These are phyloP conservation scores for Mycosphaerella sp. DNA, from an alignment of 2,329 filamentous ascomycete genomes.

Conservation along the genomic window DNA sequence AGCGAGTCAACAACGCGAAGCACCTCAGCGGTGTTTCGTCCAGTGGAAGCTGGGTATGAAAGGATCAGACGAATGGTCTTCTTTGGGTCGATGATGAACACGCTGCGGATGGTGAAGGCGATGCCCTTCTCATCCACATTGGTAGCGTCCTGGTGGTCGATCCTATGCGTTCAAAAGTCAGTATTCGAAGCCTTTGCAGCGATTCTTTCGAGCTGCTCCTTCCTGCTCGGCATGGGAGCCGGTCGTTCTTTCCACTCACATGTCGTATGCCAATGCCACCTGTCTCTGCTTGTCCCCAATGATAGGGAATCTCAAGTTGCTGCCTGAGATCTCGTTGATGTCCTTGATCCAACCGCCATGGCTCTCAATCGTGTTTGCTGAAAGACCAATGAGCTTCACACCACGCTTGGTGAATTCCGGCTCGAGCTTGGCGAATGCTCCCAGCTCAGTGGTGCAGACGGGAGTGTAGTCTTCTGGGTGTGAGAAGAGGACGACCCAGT, in stretches of 20 bases:
- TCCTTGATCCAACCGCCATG: constrained; percentile 49
- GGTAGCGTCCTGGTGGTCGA: constrained; percentile 51
- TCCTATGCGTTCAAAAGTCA: constrained; percentile 30
- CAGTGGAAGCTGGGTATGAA: constrained; percentile 57
- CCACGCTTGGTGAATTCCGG: constrained; percentile 57
- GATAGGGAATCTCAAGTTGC: constrained; percentile 46
- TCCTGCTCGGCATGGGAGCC: neutral
- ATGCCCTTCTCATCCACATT: constrained; percentile 52
- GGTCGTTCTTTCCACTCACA: constrained; percentile 34
- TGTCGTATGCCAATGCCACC: constrained; percentile 48
- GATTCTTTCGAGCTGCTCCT: neutral
- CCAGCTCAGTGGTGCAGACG: constrained; percentile 58
- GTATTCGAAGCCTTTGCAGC: neutral
- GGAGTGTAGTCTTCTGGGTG: constrained; percentile 59
- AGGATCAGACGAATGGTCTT: constrained; percentile 57
- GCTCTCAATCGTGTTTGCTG: constrained; percentile 46
- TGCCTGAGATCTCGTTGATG: constrained; percentile 46
- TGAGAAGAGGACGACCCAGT: constrained; percentile 65
- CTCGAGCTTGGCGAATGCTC: constrained; percentile 58
- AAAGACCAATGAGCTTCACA: constrained; percentile 56
- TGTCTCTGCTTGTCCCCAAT: constrained; percentile 49
- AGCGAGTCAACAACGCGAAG: constrained; percentile 48
- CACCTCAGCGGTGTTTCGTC: constrained; percentile 50
- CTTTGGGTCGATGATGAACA: constrained; percentile 60
- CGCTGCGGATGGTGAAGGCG: constrained; percentile 58